Evolutionary conservation across 495 filamentous ascomycete genomes (phyloP), one percentile per base, ranked within the genome.

Genomic region (Tuber microsphaerosporum): DNA sequence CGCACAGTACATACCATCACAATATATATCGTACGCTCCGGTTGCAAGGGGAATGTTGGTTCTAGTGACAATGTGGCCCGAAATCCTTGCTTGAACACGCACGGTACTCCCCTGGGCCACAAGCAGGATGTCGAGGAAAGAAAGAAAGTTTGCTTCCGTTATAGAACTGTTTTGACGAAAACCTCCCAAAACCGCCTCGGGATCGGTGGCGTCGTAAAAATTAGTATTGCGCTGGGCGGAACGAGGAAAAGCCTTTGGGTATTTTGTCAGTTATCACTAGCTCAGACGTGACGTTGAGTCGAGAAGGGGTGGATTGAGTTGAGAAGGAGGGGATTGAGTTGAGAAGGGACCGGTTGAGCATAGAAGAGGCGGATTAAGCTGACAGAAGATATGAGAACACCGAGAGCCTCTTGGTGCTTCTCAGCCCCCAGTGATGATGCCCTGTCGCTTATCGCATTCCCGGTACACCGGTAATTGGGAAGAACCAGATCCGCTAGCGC

Each of bases 121-220:
- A 73, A 81, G 75, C 48, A 83, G 43, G 70, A 83, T 83, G 51
- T 75, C 72, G 70, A 83, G 78, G 72, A 82, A 77, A 44, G 37
- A 19, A 44, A 82, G 81, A 78, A 83, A 81, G 73, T 75, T 79
- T 71, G 39, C 74, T 75, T 83, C 78, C 0, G 75, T 82, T 71
- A 82, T 26, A 14, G 78, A 83, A 20, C 78, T 75, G 68, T 81
- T 80, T 74, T 76, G 75, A 69, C 76, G 42, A 70, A 80, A 65
- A 31, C 78, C 76, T 43, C 80, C 73, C 12, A 82, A 69, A 71
- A 72, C 70, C 37, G 45, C 76, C 45, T 81, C 76, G 73, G 77
- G 80, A 70, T 74, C 75, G 26, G 73, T 37, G 37, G 71, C 75
- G 34, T 80, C 74, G 73, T 75, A 82, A 73, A 81, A 82, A 72